These are phyloP conservation scores for Aspergillus niger DNA, from an alignment of 2,329 filamentous ascomycete genomes.

Conservation along the genomic window DNA sequence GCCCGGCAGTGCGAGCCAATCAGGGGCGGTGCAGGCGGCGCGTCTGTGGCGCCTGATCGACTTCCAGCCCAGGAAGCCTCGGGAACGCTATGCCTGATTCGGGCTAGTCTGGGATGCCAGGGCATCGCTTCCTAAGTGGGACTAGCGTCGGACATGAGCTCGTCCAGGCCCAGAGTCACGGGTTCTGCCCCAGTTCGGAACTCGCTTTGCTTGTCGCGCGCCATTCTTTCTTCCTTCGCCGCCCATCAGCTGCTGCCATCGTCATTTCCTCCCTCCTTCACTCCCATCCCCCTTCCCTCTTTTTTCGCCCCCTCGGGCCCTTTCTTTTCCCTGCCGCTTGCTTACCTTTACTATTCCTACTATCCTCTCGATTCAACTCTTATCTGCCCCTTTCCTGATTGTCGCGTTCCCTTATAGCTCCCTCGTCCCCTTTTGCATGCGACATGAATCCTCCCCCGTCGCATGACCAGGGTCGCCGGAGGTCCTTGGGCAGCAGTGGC, in stretches of 20 bases:
- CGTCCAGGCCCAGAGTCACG: conserved; percentile 35
- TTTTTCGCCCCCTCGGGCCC: conserved; percentile 1
- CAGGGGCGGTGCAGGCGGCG: conserved; percentile 17
- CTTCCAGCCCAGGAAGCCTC: conserved; percentile 29
- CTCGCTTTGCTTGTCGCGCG: conserved; percentile 16
- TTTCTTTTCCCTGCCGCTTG: conserved; percentile 11
- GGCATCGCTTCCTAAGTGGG: conserved; percentile 25
- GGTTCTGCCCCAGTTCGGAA: conserved; percentile 31
- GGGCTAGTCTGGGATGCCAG: conserved; percentile 20
- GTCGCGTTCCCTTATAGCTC: conserved; percentile 5
- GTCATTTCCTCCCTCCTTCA: conserved; percentile 15
- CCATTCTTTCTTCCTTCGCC: conserved; percentile 4
- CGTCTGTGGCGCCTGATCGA: conserved; percentile 31
- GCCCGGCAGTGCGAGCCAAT: conserved; percentile 20
- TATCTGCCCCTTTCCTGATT: conserved; percentile 4
- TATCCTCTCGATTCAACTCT: not conserved
- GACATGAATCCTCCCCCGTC: conserved; percentile 41
- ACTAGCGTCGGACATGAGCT: conserved; percentile 33
- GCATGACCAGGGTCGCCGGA: conserved; percentile 37
- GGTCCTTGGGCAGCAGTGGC: conserved; percentile 40
- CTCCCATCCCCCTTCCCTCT: not conserved
- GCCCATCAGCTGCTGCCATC: conserved; percentile 20
- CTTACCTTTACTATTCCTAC: conserved; percentile 4
- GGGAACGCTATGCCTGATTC: conserved; percentile 39
- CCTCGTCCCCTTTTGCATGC: conserved; percentile 23